phyloP scores from a whole-genome alignment of 805 yeast species.

The Myxozyma neglecta region DNA sequence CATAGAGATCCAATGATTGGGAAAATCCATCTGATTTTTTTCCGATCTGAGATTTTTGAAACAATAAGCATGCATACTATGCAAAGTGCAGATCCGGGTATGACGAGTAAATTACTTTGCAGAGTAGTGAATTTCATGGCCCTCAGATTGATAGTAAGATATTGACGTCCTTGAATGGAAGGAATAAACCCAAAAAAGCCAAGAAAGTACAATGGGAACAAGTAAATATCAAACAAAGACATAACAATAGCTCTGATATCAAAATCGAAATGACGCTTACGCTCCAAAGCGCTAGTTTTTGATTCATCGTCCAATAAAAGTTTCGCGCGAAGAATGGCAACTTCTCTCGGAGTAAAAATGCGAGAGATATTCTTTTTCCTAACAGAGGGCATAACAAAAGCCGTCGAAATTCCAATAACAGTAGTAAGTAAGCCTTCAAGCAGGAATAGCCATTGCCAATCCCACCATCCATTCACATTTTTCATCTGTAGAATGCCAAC shows the following conservation, averaged over 20 bases:
- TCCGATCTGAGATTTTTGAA: constrained; percentile 25
- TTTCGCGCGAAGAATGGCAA: constrained; percentile 29
- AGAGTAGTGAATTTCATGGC: constrained; percentile 53
- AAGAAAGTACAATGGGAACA: constrained; percentile 24
- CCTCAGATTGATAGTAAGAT: constrained; percentile 50
- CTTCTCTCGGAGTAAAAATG: constrained; percentile 21
- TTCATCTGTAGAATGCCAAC: constrained; percentile 55
- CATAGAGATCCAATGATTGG: constrained; percentile 25
- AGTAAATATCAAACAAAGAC: constrained; percentile 21
- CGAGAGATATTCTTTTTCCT: constrained; percentile 22
- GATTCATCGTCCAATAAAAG: constrained; percentile 26
- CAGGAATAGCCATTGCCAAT: constrained; percentile 67
- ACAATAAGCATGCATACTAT: constrained; percentile 36
- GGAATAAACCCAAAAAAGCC: constrained; percentile 30
- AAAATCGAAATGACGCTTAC: constrained; percentile 9
- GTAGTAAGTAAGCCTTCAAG: constrained; percentile 62
- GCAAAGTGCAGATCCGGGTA: constrained; percentile 46
- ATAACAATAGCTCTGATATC: constrained; percentile 10
- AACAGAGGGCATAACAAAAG: constrained; percentile 50
- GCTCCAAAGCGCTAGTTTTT: constrained; percentile 19
- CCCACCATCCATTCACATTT: constrained; percentile 46
- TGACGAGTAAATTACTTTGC: constrained; percentile 52
- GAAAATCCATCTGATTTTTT: constrained; percentile 25
- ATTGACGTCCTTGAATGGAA: constrained; percentile 24
- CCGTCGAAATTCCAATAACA: constrained; percentile 50